Percentiles rank a stretch among this genome's conserved stretches.
phyloP scores from a whole-genome alignment of 257 asterid species.

The Cynanchum wilfordii region DNA sequence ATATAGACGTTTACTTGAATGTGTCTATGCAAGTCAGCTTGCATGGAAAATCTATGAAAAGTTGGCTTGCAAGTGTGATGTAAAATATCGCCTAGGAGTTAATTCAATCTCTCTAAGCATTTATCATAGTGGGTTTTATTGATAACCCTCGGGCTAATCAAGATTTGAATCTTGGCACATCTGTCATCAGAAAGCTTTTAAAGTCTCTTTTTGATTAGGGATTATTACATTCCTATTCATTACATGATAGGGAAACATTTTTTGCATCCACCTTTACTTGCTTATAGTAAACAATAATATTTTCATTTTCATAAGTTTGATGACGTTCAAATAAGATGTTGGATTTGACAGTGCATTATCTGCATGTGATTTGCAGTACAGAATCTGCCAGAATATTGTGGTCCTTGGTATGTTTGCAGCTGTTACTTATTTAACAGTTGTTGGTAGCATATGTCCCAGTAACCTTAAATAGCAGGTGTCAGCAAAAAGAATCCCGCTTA shows the following conservation, averaged over 20 bases:
- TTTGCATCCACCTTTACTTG: background rate
- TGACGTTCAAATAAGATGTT: background rate
- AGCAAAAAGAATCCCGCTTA: background rate
- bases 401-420: background rate
- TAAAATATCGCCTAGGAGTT: background rate
- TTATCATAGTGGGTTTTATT: background rate
- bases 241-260: background rate
- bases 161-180: background rate
- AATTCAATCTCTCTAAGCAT: background rate
- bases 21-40: background rate
- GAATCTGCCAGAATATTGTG: background rate
- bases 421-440: background rate
- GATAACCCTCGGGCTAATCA: background rate
- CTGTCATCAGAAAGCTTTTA: background rate
- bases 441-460: background rate
- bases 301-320: background rate
- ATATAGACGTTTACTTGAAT: background rate
- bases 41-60: too few relatives aligned
- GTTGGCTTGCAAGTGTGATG: background rate
- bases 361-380: constrained; percentile 1
- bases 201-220: background rate
- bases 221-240: background rate
- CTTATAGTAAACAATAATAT: background rate
- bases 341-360: background rate
- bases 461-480: background rate